These are phyloP conservation scores for Fusarium keratoplasticum DNA, from an alignment of 2,329 filamentous ascomycete species.

Conservation along the genomic window DNA sequence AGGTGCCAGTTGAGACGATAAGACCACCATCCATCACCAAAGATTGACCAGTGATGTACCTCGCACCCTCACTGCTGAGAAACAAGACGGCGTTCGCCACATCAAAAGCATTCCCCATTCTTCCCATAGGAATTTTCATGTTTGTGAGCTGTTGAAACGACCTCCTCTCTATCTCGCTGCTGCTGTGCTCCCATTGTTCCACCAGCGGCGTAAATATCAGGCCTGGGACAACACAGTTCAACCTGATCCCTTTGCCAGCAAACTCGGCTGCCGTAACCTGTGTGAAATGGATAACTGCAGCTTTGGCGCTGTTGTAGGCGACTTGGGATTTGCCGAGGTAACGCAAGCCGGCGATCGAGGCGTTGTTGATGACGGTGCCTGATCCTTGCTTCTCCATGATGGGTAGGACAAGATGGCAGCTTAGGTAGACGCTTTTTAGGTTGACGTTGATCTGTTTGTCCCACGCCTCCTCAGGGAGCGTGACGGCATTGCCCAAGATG, in stretches of 20 bases:
- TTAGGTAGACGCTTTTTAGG: slow-evolving; percentile 20
- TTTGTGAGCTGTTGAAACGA: neutral
- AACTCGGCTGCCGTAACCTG: neutral
- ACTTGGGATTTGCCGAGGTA: neutral
- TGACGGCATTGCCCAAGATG: neutral
- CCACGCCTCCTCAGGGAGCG: neutral
- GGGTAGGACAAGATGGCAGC: slow-evolving; percentile 16
- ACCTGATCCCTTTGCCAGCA: neutral
- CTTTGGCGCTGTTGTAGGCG: neutral
- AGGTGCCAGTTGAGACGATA: neutral
- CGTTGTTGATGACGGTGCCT: neutral
- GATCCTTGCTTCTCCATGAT: slow-evolving; percentile 21
- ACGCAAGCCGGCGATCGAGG: neutral
- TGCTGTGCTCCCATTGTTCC: neutral
- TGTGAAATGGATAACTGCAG: neutral
- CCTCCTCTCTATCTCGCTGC: neutral
- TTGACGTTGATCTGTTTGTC: slow-evolving; percentile 12
- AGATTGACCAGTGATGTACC: slow-evolving; percentile 16
- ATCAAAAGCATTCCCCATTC: neutral
- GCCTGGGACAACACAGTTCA: neutral
- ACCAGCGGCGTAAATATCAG: neutral
- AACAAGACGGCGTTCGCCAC: neutral
- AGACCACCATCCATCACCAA: slow-evolving; percentile 21
- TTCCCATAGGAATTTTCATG: neutral
- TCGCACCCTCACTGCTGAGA: neutral